These are phyloP conservation scores for Secale cereale DNA, from an alignment of 176 grass and related monocot genomes.

Conservation along the genomic window DNA sequence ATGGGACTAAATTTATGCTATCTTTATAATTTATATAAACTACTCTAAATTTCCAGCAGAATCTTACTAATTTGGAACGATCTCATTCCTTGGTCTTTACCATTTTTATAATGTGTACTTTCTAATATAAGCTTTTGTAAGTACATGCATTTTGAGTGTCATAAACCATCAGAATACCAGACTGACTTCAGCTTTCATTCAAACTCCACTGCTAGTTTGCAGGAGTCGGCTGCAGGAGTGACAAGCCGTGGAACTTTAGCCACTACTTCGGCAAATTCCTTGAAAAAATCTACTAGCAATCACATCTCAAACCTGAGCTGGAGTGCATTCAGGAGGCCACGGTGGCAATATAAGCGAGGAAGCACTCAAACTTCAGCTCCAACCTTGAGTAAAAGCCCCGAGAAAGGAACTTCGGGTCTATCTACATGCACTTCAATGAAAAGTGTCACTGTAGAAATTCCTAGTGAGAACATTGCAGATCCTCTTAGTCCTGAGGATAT, in stretches of 20 bases:
- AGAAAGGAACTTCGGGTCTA: slow-evolving; percentile 26
- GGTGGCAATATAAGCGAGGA: slow-evolving; percentile 28
- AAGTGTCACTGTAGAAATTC: slow-evolving; percentile 25
- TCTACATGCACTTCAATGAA: slow-evolving; percentile 29
- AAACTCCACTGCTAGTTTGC: slow-evolving; percentile 22
- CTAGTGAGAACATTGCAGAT: slow-evolving; percentile 8
- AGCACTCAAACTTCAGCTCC: slow-evolving; percentile 2
- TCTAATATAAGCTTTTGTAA: not conserved
- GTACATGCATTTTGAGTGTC: slow-evolving; percentile 6
- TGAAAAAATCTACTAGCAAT: slow-evolving; percentile 23
- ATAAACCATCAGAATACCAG: not conserved
- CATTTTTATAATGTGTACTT: slow-evolving; percentile 11
- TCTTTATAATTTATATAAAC: not conserved
- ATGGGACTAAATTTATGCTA: not conserved
- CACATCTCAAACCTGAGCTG: slow-evolving; percentile 22
- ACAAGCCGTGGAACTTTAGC: not conserved
- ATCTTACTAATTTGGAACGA: not conserved
- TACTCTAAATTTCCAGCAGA: not conserved
- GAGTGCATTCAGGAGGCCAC: slow-evolving; percentile 26
- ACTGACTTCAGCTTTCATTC: slow-evolving; percentile 17
- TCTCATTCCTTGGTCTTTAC: not conserved
- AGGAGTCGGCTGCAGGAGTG: not conserved
- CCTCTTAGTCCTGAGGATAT: slow-evolving; percentile 13
- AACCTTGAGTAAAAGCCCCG: slow-evolving; percentile 19
- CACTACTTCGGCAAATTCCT: not conserved